phyloP scores from a whole-genome alignment of 768 basidiomycete species.

The Leccinum aurantiacum region DNA sequence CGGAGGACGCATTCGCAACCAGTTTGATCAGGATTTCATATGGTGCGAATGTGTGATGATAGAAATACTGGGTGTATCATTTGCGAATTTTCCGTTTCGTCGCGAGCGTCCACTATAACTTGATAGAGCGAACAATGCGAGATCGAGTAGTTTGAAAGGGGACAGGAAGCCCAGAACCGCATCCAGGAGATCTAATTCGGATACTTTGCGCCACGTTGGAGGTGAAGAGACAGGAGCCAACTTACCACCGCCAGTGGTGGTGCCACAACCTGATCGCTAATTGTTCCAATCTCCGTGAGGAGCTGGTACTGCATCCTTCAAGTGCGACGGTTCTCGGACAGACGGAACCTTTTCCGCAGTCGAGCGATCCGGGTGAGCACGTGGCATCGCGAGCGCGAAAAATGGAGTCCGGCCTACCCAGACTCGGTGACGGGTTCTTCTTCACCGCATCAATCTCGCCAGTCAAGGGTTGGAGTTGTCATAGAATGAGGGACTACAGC shows the following conservation, averaged over 20 bases:
- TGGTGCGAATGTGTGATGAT: slow-evolving; percentile 9
- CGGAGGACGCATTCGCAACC: slow-evolving; percentile 9
- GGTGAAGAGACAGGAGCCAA: slow-evolving; percentile 9
- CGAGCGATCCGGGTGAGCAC: slow-evolving; percentile 1
- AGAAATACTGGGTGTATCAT: slow-evolving; percentile 7
- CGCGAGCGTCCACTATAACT: slow-evolving; percentile 18
- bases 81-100: slow-evolving; percentile 5
- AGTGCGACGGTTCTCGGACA: background rate
- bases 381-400: slow-evolving; percentile 4
- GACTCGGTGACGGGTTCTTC: background rate
- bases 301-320: slow-evolving; percentile 4
- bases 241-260: slow-evolving; percentile 1
- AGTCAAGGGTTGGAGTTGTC: background rate
- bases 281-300: slow-evolving; percentile 7
- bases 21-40: background rate
- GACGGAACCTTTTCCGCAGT: slow-evolving; percentile 11
- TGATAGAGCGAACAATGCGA: slow-evolving; percentile 24
- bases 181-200: background rate
- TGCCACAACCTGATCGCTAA: background rate
- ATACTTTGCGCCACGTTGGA: slow-evolving; percentile 9
- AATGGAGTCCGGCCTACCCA: slow-evolving; percentile 10
- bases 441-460: slow-evolving; percentile 4
- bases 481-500: slow-evolving; percentile 12
- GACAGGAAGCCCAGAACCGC: slow-evolving; percentile 2
- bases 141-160: slow-evolving; percentile 20